Base-by-base conservation (phyloP, 768 basidiomycete genomes). In the Leccinum uliginosum region DNA sequence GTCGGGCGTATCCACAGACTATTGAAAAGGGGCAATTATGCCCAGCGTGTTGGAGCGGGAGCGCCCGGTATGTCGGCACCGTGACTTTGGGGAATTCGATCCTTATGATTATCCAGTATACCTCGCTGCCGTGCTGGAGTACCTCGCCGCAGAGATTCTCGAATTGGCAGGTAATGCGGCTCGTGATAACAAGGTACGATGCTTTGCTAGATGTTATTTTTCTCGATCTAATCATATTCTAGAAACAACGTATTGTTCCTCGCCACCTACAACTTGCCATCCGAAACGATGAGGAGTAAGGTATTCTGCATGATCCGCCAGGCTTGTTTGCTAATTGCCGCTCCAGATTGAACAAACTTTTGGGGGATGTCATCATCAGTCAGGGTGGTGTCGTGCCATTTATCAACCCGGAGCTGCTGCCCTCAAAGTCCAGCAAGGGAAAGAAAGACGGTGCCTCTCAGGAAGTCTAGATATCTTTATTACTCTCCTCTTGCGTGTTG, bases 91-190 rank as follows among this genome's bases (percentile, higher is more conserved):
- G 24, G 24, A 23, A 29, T 24, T 15, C 4, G 3, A 8, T n/a
- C 17, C 54, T 59, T 6, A 68, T 32, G 6, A 17, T 6, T 27
- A 1, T 15, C 19, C 55, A 86, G 91, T 91, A 50, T 92, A 91
- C 73, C 82, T 91, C 56, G 85, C 90, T 56, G 89, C 89, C 51
- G 91, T 93, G 54, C 80, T 93, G 26, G 92, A 93, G 73, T 93
- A 94, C 71, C 81, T 94, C 35, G 82, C 85, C 6, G 92, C 91
- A 27, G 92, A 94, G 73, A 85, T 94, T 66, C 81, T 93, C 52
- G 91, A 93, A 72, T 78, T 93, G 46, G 89, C 91, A 53, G 91
- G 91, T 5, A 85, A 84, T 65, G 83, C 84, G 34, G 88, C 89
- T 50, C 82, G 85, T 58, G 87, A 91, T 68, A 85, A 89, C 77